These are phyloP conservation scores for Leishmania guyanensis DNA, from an alignment of 208 protist genomes.

Conservation along the genomic window DNA sequence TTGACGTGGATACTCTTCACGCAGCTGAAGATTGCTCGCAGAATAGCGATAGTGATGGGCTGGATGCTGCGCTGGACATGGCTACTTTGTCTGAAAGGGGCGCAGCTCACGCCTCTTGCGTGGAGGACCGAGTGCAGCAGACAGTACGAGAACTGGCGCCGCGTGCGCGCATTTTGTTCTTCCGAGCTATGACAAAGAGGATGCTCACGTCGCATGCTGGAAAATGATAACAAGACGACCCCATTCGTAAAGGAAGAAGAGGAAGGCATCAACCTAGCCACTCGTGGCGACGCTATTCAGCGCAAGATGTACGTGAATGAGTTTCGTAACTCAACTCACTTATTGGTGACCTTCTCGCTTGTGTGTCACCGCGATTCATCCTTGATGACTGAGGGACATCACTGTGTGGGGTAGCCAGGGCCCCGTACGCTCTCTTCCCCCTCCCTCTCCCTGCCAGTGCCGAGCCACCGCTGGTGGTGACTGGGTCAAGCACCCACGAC, in stretches of 20 bases:
- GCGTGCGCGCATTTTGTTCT: conserved; percentile 60
- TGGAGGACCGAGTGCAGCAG: not conserved
- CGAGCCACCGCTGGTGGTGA: not conserved
- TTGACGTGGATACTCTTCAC: not conserved
- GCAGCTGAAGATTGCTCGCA: not conserved
- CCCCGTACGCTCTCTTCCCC: not conserved
- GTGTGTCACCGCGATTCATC: not conserved
- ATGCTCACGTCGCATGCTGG: conserved; percentile 17
- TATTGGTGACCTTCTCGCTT: not conserved
- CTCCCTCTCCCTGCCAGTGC: not conserved
- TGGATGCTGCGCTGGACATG: conserved; percentile 8
- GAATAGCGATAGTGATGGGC: conserved; percentile 4
- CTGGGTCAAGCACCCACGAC: not conserved
- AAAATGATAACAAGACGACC: not conserved
- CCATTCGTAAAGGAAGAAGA: too few relatives aligned
- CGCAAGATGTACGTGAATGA: not conserved
- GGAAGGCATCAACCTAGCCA: not conserved
- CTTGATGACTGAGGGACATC: not conserved
- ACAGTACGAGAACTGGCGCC: conserved; percentile 34
- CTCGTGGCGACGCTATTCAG: not conserved
- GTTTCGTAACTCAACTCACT: not conserved
- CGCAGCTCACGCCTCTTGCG: not conserved
- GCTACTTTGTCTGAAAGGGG: not conserved
- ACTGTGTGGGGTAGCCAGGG: not conserved
- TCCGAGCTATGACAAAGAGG: conserved; percentile 84